Evolutionary conservation across 495 filamentous ascomycete genomes (phyloP).

Genomic region (Ramalina peruviana): DNA sequence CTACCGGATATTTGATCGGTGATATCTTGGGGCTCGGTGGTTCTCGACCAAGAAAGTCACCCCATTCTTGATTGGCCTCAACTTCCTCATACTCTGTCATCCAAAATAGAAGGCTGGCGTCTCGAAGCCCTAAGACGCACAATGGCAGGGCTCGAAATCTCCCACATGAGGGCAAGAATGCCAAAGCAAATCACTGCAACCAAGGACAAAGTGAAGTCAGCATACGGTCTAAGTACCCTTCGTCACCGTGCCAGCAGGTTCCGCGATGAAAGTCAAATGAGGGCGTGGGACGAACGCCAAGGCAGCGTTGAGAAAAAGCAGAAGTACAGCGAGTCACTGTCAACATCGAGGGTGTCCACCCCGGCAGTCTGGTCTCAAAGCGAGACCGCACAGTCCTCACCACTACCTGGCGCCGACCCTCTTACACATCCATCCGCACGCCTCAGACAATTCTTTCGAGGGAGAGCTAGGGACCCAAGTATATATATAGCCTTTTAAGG

Average conservation of each 20-base stretch:
- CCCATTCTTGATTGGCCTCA: slow-evolving; percentile 3
- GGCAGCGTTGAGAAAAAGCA: neutral
- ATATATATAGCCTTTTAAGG: no score
- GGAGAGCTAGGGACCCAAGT: no score
- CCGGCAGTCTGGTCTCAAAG: no score
- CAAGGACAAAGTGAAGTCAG: neutral
- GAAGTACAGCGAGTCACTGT: neutral
- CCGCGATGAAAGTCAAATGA: neutral
- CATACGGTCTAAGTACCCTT: neutral
- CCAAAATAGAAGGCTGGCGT: slow-evolving; percentile 2
- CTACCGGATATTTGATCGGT: neutral
- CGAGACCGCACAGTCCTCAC: no score
- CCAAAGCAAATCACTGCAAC: neutral
- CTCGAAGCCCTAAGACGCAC: slow-evolving; percentile 2
- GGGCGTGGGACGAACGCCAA: neutral
- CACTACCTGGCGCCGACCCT: no score
- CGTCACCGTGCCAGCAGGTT: slow-evolving; percentile 3
- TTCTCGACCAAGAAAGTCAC: slow-evolving; percentile 6
- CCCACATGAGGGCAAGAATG: slow-evolving; percentile 3
- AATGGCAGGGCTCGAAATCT: slow-evolving; percentile 1
- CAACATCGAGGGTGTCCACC: no score
- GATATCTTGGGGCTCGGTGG: neutral
- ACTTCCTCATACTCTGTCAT: neutral
- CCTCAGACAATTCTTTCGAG: no score
- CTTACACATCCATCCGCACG: no score